These are phyloP conservation scores for Ormosia semicastrata DNA, from an alignment of 306 rosid genomes.

Conservation along the genomic window DNA sequence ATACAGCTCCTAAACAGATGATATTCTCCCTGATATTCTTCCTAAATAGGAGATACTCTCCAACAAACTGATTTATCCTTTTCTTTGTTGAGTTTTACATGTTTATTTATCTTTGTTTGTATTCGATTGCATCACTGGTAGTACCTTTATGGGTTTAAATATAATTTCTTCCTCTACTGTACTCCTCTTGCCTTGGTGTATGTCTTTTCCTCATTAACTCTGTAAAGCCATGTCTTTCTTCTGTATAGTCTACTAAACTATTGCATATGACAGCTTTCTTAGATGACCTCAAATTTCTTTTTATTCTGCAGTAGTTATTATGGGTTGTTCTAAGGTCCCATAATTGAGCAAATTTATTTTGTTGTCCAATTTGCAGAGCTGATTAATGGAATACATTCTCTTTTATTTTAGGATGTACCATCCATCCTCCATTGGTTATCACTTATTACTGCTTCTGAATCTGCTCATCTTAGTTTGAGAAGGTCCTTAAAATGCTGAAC, in stretches of 20 bases:
- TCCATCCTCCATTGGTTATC: not conserved
- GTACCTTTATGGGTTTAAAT: not conserved
- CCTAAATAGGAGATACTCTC: too few species aligned
- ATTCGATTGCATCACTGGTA: not conserved
- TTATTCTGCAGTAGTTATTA: not conserved
- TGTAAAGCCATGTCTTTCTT: not conserved
- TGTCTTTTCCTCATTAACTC: not conserved
- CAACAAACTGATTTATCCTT: not conserved
- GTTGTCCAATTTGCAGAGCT: not conserved
- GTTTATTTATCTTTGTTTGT: not conserved
- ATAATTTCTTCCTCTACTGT: not conserved
- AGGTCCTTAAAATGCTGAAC: not conserved
- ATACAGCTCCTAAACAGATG: too few species aligned
- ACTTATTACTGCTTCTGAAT: not conserved
- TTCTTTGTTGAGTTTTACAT: not conserved
- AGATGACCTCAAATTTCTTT: not conserved
- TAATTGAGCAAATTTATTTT: not conserved
- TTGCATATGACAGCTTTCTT: not conserved
- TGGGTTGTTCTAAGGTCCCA: not conserved
- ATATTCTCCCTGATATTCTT: too few species aligned
- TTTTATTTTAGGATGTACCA: not conserved
- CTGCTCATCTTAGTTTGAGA: not conserved
- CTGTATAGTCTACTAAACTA: not conserved
- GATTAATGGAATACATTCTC: not conserved
- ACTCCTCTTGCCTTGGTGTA: not conserved